These are phyloP conservation scores for Blastobotrys indianensis DNA, from an alignment of 1,139 yeast genomes.

Conservation along the genomic window DNA sequence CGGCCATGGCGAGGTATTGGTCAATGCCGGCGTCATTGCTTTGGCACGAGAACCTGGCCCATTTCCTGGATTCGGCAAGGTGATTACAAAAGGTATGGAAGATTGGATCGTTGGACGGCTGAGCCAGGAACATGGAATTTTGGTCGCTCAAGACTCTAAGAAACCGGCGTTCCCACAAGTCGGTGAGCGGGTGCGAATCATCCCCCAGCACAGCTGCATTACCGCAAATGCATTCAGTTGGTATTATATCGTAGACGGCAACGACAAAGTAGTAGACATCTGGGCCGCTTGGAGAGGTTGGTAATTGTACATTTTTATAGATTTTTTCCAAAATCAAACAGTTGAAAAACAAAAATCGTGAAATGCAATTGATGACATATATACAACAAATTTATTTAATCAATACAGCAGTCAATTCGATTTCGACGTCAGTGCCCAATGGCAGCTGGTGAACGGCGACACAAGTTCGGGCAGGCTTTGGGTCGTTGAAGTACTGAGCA, in stretches of 20 bases:
- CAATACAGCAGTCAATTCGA: slow-evolving; percentile 36
- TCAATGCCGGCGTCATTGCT: slow-evolving; percentile 70
- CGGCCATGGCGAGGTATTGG: slow-evolving; percentile 52
- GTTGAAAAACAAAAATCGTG: neutral
- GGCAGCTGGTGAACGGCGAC: slow-evolving; percentile 36
- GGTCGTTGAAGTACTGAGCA: slow-evolving; percentile 38
- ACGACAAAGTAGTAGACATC: slow-evolving; percentile 50
- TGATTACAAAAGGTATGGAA: slow-evolving; percentile 38
- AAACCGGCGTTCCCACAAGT: slow-evolving; percentile 35
- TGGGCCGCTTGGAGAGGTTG: slow-evolving; percentile 72
- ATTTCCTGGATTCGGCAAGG: slow-evolving; percentile 43
- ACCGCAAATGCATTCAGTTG: slow-evolving; percentile 60
- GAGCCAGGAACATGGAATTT: slow-evolving; percentile 53
- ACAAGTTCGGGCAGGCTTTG: slow-evolving; percentile 54
- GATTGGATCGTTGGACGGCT: slow-evolving; percentile 49
- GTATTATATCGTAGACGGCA: slow-evolving; percentile 48
- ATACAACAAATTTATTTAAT: slow-evolving; percentile 5
- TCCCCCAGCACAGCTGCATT: slow-evolving; percentile 75
- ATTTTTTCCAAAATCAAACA: neutral
- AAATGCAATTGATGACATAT: neutral
- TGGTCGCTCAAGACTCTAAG: slow-evolving; percentile 43
- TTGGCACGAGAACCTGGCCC: slow-evolving; percentile 57
- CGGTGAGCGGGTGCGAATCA: slow-evolving; percentile 50
- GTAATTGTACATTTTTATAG: slow-evolving; percentile 24
- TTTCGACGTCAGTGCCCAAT: slow-evolving; percentile 26